These are phyloP conservation scores for Penicillium thymicola DNA, from an alignment of 2,329 filamentous ascomycete genomes.

Conservation along the genomic window DNA sequence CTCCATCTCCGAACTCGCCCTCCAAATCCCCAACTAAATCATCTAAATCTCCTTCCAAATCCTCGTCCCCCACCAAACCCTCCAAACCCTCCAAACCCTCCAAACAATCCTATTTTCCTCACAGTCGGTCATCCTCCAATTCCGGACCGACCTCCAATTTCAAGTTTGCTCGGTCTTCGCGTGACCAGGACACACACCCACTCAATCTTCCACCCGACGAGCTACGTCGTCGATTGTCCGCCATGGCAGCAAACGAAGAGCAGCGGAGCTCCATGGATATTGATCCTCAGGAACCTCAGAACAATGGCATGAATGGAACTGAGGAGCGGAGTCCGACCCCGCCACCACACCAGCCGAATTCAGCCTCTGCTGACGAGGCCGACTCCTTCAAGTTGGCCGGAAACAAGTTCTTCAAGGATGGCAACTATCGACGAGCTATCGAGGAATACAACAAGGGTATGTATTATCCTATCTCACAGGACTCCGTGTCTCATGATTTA, in stretches of 20 bases:
- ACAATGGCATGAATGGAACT: conserved; percentile 34
- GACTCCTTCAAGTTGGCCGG: conserved; percentile 89
- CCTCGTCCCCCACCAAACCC: conserved; percentile 12
- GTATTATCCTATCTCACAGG: conserved; percentile 19
- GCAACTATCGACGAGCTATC: conserved; percentile 82
- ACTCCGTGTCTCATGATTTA: not conserved
- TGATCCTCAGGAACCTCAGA: conserved; percentile 46
- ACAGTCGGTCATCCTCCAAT: conserved; percentile 33
- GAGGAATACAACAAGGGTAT: conserved; percentile 92
- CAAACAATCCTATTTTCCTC: conserved; percentile 16
- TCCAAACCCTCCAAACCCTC: conserved; percentile 16
- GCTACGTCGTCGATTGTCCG: conserved; percentile 67
- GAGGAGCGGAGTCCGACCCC: conserved; percentile 45
- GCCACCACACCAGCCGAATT: conserved; percentile 48
- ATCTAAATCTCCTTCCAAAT: conserved; percentile 7
- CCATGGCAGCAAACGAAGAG: conserved; percentile 49
- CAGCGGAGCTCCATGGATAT: conserved; percentile 69
- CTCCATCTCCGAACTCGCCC: conserved; percentile 12
- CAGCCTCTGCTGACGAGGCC: conserved; percentile 65
- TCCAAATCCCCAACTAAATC: conserved; percentile 18
- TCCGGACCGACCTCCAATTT: conserved; percentile 32
- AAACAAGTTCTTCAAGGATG: conserved; percentile 96
- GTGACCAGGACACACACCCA: conserved; percentile 68
- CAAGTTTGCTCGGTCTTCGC: conserved; percentile 35
- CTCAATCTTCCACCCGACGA: conserved; percentile 89